A percentile compares a stretch with the other conserved stretches of the same genome.
These are phyloP conservation scores for Skeletonema menzelii DNA, from an alignment of 108 stramenopile species.

Conservation along the genomic window DNA sequence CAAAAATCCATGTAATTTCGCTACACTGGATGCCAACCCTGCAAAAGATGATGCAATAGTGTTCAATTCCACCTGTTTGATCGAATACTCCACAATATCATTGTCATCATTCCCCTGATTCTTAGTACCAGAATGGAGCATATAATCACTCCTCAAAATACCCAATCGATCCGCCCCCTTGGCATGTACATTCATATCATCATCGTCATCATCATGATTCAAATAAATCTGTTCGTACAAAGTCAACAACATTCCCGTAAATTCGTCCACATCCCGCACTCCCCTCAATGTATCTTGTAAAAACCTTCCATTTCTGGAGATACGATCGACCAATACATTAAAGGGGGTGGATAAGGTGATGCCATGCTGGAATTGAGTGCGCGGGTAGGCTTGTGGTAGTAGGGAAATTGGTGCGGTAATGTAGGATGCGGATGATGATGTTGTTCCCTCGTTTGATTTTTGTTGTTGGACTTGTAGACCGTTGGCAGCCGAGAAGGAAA, in stretches of 20 bases:
- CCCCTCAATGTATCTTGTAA: constrained; percentile 62
- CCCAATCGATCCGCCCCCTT: constrained; percentile 72
- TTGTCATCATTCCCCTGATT: background rate
- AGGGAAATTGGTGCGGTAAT: constrained; percentile 89
- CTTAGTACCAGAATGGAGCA: no score
- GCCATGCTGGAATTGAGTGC: constrained; percentile 61
- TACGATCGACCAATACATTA: constrained; percentile 85
- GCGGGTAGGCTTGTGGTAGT: constrained; percentile 80
- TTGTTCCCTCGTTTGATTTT: background rate
- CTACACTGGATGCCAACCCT: constrained; percentile 66
- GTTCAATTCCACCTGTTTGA: constrained; percentile 97
- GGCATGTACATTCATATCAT: constrained; percentile 36
- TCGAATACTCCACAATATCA: constrained; percentile 19
- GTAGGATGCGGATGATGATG: constrained; percentile 16
- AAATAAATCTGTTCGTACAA: constrained; percentile 78
- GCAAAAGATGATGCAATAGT: constrained; percentile 97
- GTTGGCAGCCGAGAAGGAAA: constrained; percentile 60
- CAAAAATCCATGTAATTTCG: constrained; percentile 72
- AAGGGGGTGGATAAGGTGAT: constrained; percentile 68
- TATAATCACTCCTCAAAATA: constrained; percentile 96
- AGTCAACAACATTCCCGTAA: constrained; percentile 81
- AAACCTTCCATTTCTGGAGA: constrained; percentile 83
- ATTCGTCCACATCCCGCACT: constrained; percentile 75
- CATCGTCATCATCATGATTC: no score
- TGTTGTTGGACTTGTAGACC: constrained; percentile 60